These are phyloP conservation scores for Hirsutella thompsonii DNA, from an alignment of 2,329 filamentous ascomycete species.

Conservation along the genomic window DNA sequence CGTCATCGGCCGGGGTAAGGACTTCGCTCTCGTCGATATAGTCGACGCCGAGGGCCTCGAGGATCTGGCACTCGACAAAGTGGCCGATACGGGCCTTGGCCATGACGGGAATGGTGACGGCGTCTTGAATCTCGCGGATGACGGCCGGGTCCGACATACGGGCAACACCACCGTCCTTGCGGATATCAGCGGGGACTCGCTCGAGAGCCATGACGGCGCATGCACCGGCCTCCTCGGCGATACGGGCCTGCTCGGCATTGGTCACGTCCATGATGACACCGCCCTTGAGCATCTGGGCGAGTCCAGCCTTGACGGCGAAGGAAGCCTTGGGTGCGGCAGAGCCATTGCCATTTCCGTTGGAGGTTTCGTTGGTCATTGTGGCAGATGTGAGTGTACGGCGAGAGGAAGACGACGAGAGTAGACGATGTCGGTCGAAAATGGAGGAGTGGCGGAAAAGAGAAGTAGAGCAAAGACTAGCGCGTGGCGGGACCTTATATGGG, in stretches of 20 bases:
- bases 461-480: too few relatives aligned
- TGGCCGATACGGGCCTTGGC: slow-evolving; percentile 96
- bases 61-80: slow-evolving; percentile 96
- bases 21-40: slow-evolving; percentile 99
- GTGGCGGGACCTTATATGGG: neutral
- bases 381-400: neutral
- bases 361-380: slow-evolving; percentile 22
- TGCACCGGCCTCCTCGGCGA: slow-evolving; percentile 93
- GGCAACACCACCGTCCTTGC: slow-evolving; percentile 80
- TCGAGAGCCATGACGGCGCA: slow-evolving; percentile 97
- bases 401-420: neutral
- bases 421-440: neutral
- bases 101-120: slow-evolving; percentile 98
- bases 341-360: slow-evolving; percentile 24
- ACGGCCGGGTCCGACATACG: slow-evolving; percentile 93
- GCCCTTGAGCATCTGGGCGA: slow-evolving; percentile 97
- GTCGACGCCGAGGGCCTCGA: slow-evolving; percentile 88
- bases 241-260: slow-evolving; percentile 83
- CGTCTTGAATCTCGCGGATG: slow-evolving; percentile 90
- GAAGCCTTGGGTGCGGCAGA: slow-evolving; percentile 21
- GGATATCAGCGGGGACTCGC: slow-evolving; percentile 92
- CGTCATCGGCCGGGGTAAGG: slow-evolving; percentile 82
- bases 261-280: slow-evolving; percentile 99
- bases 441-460: too few relatives aligned
- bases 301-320: slow-evolving; percentile 86